phyloP scores from a whole-genome alignment of 192 early-diverging fungal species.

The Spizellomyces sp. region DNA sequence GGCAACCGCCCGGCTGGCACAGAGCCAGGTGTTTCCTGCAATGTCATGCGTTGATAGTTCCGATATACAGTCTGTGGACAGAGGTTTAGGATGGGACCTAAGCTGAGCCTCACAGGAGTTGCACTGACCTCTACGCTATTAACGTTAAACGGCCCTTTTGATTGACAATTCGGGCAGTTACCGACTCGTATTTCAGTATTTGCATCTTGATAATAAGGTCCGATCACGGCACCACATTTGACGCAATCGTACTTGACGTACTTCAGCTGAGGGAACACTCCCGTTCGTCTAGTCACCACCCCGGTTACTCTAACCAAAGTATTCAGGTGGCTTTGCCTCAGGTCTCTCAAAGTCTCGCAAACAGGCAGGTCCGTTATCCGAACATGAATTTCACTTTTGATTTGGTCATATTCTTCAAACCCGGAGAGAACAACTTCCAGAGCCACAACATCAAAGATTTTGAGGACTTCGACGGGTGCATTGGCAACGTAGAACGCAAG shows the following conservation, averaged over 20 bases:
- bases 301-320: constrained; percentile 88
- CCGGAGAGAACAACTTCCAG: constrained; percentile 86
- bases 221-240: constrained; percentile 88
- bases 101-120: background rate
- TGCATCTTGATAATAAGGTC: constrained; percentile 93
- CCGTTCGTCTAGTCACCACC: constrained; percentile 89
- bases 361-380: constrained; percentile 87
- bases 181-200: constrained; percentile 81
- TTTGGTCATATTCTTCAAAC: constrained; percentile 88
- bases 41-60: constrained; percentile 94
- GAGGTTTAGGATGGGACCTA: background rate
- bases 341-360: constrained; percentile 82
- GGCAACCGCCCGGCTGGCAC: constrained; percentile 95
- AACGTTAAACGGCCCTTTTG: constrained; percentile 86
- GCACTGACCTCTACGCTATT: constrained; percentile 79
- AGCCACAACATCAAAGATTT: constrained; percentile 91
- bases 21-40: constrained; percentile 95
- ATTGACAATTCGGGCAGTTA: constrained; percentile 86
- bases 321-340: constrained; percentile 91
- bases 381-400: constrained; percentile 92
- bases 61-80: constrained; percentile 80
- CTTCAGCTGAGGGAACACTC: constrained; percentile 96
- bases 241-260: constrained; percentile 95
- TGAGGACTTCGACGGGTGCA: constrained; percentile 83
- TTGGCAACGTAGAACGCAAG: constrained; percentile 91